These are phyloP conservation scores for Cercospora zeae-maydis DNA, from an alignment of 2,329 filamentous ascomycete species.

Conservation along the genomic window DNA sequence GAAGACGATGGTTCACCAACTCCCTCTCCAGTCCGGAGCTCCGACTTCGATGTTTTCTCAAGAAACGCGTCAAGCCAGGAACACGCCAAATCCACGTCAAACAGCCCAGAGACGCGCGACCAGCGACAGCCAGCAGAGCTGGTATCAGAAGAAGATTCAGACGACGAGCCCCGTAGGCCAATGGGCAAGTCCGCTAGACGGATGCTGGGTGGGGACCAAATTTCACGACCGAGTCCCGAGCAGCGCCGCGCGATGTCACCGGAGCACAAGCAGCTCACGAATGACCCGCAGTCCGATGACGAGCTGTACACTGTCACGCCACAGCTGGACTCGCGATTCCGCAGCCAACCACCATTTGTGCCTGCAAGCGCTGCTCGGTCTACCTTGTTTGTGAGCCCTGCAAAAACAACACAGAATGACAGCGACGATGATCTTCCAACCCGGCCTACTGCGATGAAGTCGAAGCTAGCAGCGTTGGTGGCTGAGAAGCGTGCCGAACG, in stretches of 20 bases:
- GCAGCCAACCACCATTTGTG: conserved; percentile 14
- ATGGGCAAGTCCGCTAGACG: conserved; percentile 31
- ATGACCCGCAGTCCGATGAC: conserved; percentile 21
- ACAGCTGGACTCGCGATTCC: conserved; percentile 6
- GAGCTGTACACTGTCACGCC: conserved; percentile 35
- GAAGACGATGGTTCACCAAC: conserved; percentile 18
- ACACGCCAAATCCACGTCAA: neutral
- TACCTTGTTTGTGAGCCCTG: conserved; percentile 34
- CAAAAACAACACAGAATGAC: conserved; percentile 22
- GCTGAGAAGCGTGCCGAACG: conserved; percentile 34
- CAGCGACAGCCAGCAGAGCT: neutral
- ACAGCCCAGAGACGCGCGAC: neutral
- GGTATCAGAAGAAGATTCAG: conserved; percentile 21
- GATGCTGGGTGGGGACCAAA: conserved; percentile 26
- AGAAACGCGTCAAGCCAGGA: conserved; percentile 13
- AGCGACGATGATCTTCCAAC: conserved; percentile 28
- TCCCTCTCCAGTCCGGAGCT: conserved; percentile 16
- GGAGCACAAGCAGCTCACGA: neutral
- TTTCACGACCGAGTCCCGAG: neutral
- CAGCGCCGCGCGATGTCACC: neutral
- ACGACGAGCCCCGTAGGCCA: conserved; percentile 27
- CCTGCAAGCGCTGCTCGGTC: conserved; percentile 19
- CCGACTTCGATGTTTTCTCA: conserved; percentile 6
- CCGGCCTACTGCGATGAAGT: conserved; percentile 24
- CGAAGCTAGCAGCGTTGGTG: conserved; percentile 33